A percentile compares a stretch with the other conserved stretches of the same genome.
Conservation (phyloP, 306 rosid species). For the Quercus aquifolioides region DNA sequence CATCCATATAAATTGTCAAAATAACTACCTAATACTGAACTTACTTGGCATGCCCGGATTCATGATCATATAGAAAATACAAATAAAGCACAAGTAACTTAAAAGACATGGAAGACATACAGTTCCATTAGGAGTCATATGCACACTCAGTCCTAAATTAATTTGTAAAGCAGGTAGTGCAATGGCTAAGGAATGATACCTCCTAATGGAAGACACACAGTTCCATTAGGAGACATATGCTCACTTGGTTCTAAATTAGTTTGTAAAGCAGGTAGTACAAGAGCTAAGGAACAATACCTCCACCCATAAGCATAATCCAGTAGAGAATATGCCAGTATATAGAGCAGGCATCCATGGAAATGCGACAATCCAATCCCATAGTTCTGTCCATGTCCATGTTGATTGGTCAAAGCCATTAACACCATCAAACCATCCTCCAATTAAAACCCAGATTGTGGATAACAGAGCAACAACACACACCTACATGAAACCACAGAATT, state of each 20-base stretch:
- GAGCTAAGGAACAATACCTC: conserved; percentile 44
- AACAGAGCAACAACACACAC: conserved; percentile 57
- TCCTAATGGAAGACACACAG: conserved; percentile 14
- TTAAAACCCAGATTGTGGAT: conserved; percentile 54
- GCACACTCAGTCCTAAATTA: neutral
- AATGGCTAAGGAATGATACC: conserved; percentile 26
- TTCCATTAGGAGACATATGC: neutral
- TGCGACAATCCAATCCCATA: conserved; percentile 44
- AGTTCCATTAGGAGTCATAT: neutral
- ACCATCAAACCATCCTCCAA: conserved; percentile 44
- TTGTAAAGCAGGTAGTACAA: neutral
- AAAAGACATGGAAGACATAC: neutral
- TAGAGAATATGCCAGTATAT: conserved; percentile 70
- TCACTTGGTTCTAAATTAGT: neutral
- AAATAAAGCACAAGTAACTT: neutral
- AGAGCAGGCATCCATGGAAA: conserved; percentile 85
- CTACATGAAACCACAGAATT: conserved; percentile 30
- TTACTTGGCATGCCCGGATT: neutral
- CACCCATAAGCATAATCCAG: conserved; percentile 74
- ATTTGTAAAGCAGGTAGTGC: neutral
- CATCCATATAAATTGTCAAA: neutral
- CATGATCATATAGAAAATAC: neutral
- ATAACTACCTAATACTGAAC: neutral
- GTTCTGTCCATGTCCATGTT: conserved; percentile 47
- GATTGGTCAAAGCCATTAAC: conserved; percentile 31